Evolutionary conservation across 2,329 filamentous ascomycete genomes (phyloP), one percentile per base, ranked within the genome.

Genomic region (Phialophora chinensis): DNA sequence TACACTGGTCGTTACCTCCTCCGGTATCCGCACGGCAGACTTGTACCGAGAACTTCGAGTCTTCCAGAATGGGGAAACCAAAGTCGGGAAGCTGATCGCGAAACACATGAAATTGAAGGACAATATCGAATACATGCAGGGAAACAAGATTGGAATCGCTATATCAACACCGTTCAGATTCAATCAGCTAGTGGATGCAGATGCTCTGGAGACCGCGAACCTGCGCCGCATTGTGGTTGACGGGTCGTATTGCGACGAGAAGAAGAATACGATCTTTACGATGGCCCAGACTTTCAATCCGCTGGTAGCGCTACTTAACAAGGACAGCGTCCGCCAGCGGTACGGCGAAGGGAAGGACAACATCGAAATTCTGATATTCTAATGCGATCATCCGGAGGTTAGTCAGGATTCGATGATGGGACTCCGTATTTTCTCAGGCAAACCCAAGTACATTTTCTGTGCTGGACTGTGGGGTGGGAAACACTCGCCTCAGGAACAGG

Each of bases 21-120:
- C 93, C 5, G 95, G 92, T 0, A 82, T 97, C 63, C 85, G 95
- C 74, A 93, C 95, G 4, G 93, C 94, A 17, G 91, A 98, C 75
- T 80, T 97, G 55, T 89, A 91, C 90, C 65, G 69, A 60, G 60
- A 81, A 52, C 77, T 72, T 20, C 12, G 66, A 25, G 54, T 65
- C 44, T 70, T 73, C 57, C 66, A 63, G 44, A 69, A 38, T 20
- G 52, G 95, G 77, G 88, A 92, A 8, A 88, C 86, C 58, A 85
- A 87, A 54, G 89, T 99, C 1, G 91, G 91, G 1, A 99, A 99
- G 78, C 83, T 99, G 76, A 99, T 99, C 78, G 94, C 95, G 35
- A 99, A 99, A 79, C 95, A 99, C 78, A 96, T 99, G 82, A 99
- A 99, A 80, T 80, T 99, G 11, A 87, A 91, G 61, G 94, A 98